Evolutionary conservation across 1,284 basidiomycete species (phyloP), one percentile per base, ranked within the genome.

Genomic region (Somion occarium): DNA sequence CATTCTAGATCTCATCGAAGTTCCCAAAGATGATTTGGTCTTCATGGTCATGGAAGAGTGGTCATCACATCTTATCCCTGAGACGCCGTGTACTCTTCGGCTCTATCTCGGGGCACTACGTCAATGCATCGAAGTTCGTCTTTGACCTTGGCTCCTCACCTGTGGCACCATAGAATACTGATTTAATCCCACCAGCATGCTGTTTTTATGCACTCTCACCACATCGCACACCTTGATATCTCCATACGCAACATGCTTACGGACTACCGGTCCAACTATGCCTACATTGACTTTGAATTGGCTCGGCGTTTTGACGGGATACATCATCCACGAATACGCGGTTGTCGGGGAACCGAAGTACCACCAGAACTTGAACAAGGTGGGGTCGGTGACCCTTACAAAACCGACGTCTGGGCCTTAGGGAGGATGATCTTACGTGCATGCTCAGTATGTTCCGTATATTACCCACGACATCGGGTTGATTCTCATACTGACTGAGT

Each of bases 1-100:
- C 44, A 72, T 88, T 15, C 64, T 85, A 26, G 83, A 83, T 59
- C 62, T 85, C 24, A 75, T 88, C 47, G 75, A 80, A 56, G 69
- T 79, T 20, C 64, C 68, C 1, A 61, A 70, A n/a, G 80, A 85
- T 49, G 63, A 71, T 46, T 61, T 85, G 30, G 80, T 72, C 5
- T 82, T 89, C 59, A 81, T 89, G 51, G 78, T 88, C 38, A 88
- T 88, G 85, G 86, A 88, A 62, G 80, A 86, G 64, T 89, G 86
- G 85, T 83, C 81, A 15, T 73, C 84, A 7, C 74, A 83, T 51
- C 66, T 85, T 22, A 70, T 84, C 25, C 66, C 74, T 3, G 74
- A 71, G 48, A 65, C 70, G 22, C 78, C 82, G 15, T 76, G 75
- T 60, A 79, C 73, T 56, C 61, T 82, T 45, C 67, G 67, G 38